phyloP scores from a whole-genome alignment of 169 alveolate species.

The Eimeria sp. region DNA sequence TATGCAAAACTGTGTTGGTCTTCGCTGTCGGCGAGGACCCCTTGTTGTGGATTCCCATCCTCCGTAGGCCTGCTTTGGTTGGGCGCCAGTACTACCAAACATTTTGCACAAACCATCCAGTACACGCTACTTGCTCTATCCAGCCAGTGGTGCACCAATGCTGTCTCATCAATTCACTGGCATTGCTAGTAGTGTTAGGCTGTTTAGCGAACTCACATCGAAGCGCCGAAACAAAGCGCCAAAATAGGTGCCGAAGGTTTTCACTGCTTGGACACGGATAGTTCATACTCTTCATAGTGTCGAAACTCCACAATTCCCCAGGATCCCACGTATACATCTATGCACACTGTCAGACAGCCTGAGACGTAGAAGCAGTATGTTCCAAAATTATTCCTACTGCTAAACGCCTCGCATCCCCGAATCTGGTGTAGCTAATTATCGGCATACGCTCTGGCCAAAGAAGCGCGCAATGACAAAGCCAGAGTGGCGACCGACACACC shows the following conservation, averaged over 20 bases:
- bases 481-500: not conserved
- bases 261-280: no score
- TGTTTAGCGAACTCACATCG: not conserved
- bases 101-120: not conserved
- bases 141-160: not conserved
- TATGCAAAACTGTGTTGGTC: no score
- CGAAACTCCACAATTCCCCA: no score
- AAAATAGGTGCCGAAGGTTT: no score
- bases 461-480: not conserved
- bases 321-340: no score
- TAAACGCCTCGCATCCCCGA: not conserved
- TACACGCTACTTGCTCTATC: not conserved
- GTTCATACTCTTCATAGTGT: no score
- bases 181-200: no score
- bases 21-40: no score
- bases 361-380: no score
- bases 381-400: not conserved
- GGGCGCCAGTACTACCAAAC: not conserved
- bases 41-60: no score
- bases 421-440: not conserved
- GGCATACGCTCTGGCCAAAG: not conserved
- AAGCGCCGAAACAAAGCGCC: not conserved
- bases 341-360: no score
- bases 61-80: not conserved
- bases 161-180: no score